These are phyloP conservation scores for Conticribra guillardii DNA, from an alignment of 108 stramenopile species.

Conservation along the genomic window DNA sequence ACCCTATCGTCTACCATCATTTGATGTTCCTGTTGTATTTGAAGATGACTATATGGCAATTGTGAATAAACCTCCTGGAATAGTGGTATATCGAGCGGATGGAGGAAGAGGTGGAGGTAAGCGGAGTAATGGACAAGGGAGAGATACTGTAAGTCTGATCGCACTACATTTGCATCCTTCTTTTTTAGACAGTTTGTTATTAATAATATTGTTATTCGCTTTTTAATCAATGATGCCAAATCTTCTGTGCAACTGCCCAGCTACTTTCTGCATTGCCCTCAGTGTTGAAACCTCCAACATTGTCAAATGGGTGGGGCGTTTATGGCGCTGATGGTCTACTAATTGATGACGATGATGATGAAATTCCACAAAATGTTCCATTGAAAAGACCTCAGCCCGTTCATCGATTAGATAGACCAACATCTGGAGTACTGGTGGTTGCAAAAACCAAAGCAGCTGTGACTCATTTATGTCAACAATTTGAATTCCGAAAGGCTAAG, in stretches of 20 bases:
- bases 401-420: conserved; percentile 67
- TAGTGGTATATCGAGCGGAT: conserved; percentile 44
- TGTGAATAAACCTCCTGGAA: conserved; percentile 63
- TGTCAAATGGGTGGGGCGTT: not conserved
- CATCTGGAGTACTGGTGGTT: conserved; percentile 60
- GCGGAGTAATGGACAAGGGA: conserved; percentile 33
- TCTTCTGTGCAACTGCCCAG: too few species aligned
- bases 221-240: too few species aligned
- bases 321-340: too few species aligned
- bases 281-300: conserved; percentile 35
- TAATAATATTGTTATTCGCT: too few species aligned
- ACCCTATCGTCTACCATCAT: conserved; percentile 46
- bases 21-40: conserved; percentile 79
- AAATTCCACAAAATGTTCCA: conserved; percentile 17
- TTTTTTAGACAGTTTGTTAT: too few species aligned
- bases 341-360: conserved; percentile 3
- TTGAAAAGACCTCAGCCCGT: conserved; percentile 53
- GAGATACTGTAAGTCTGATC: too few species aligned
- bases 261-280: conserved; percentile 54
- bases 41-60: conserved; percentile 85
- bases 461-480: conserved; percentile 45
- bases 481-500: conserved; percentile 54
- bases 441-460: conserved; percentile 57
- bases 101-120: conserved; percentile 43
- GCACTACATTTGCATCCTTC: too few species aligned